Evolutionary conservation across 2,329 filamentous ascomycete genomes (phyloP).

Genomic region (Nigrograna mackinnonii): DNA sequence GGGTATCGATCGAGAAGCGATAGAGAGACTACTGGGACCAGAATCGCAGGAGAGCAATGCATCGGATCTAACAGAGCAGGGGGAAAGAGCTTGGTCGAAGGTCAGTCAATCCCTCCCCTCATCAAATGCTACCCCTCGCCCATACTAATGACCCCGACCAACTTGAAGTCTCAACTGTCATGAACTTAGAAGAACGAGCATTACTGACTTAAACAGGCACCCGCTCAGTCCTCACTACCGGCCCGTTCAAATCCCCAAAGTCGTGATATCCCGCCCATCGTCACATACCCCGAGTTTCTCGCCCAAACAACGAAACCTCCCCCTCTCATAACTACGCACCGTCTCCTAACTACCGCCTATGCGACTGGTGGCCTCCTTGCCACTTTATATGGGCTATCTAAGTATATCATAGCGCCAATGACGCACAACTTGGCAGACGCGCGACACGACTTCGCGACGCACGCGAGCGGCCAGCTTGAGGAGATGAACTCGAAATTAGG

Average conservation of each 20-base stretch:
- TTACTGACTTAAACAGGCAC: slow-evolving; percentile 8
- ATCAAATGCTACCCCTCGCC: no score
- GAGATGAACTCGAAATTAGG: slow-evolving; percentile 61
- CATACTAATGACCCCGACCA: no score
- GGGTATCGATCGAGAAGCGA: slow-evolving; percentile 68
- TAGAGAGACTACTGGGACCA: slow-evolving; percentile 64
- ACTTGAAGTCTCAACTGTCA: neutral
- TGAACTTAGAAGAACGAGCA: neutral
- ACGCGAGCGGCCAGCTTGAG: slow-evolving; percentile 55
- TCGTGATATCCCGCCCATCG: slow-evolving; percentile 61
- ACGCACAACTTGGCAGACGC: slow-evolving; percentile 55
- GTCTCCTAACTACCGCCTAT: slow-evolving; percentile 61
- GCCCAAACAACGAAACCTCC: slow-evolving; percentile 61
- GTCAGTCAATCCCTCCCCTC: slow-evolving; percentile 21
- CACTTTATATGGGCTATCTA: slow-evolving; percentile 70
- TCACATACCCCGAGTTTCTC: slow-evolving; percentile 70
- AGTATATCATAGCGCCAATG: slow-evolving; percentile 69
- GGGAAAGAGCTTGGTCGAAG: slow-evolving; percentile 30
- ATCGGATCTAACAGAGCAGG: slow-evolving; percentile 20
- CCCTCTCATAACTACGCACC: slow-evolving; percentile 61
- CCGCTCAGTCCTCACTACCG: slow-evolving; percentile 17
- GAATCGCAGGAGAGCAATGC: slow-evolving; percentile 12
- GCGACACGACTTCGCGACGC: slow-evolving; percentile 60
- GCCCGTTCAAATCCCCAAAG: slow-evolving; percentile 16
- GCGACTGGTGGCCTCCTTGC: slow-evolving; percentile 59